These are phyloP conservation scores for Prunus davidiana DNA, from an alignment of 306 rosid species.

Conservation along the genomic window DNA sequence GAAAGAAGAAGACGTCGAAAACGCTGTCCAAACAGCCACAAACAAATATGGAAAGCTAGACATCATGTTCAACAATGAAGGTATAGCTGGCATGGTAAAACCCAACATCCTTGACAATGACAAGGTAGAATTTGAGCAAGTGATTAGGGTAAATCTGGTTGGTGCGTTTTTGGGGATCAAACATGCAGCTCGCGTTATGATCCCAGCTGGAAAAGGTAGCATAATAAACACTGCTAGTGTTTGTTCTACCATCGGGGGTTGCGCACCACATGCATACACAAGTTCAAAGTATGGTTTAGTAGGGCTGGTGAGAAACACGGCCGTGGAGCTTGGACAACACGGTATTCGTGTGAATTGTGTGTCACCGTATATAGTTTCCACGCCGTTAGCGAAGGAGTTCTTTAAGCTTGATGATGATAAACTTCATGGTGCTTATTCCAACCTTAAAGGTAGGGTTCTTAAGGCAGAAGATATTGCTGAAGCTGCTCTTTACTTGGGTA, in stretches of 20 bases:
- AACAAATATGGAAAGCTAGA: constrained; percentile 47
- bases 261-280: constrained; percentile 30
- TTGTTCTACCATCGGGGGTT: constrained; percentile 16
- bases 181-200: constrained; percentile 52
- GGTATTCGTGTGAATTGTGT: constrained; percentile 56
- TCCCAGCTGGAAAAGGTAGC: constrained; percentile 25
- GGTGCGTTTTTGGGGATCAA: constrained; percentile 46
- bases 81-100: neutral
- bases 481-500: constrained; percentile 51
- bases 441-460: constrained; percentile 27
- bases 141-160: constrained; percentile 29
- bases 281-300: constrained; percentile 42
- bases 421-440: constrained; percentile 1
- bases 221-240: constrained; percentile 38
- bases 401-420: constrained; percentile 27
- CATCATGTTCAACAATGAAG: constrained; percentile 60
- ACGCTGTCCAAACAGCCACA: constrained; percentile 20
- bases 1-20: constrained; percentile 33
- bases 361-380: constrained; percentile 33
- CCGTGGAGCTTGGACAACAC: constrained; percentile 40
- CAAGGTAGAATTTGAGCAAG: constrained; percentile 31
- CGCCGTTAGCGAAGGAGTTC: constrained; percentile 27
- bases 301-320: constrained; percentile 36
- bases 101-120: constrained; percentile 23
- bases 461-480: constrained; percentile 40